These are phyloP conservation scores for Acacia acuminata DNA, from an alignment of 306 rosid genomes.

Conservation along the genomic window DNA sequence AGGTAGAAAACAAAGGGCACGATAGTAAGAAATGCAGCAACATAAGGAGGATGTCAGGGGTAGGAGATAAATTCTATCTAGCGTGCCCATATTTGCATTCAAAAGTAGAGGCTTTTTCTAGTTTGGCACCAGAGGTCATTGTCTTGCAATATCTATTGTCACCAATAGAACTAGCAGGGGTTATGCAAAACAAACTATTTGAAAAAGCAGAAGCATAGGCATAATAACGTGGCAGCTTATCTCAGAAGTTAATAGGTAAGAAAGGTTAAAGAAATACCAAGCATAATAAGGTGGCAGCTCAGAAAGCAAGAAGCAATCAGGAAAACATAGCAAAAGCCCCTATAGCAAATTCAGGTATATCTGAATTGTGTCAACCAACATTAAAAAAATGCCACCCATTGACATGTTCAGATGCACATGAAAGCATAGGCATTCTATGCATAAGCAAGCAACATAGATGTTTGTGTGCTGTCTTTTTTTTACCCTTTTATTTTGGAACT, in stretches of 20 bases:
- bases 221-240: neutral
- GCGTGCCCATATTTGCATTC: slow-evolving; percentile 5
- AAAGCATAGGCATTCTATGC: slow-evolving; percentile 9
- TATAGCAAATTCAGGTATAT: neutral
- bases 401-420: slow-evolving; percentile 15
- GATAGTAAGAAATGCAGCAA: slow-evolving; percentile 3
- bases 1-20: neutral
- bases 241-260: slow-evolving; percentile 21
- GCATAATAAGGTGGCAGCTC: neutral
- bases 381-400: neutral
- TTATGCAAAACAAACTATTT: neutral
- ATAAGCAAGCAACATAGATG: neutral
- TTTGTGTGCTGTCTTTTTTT: neutral
- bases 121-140: slow-evolving; percentile 11
- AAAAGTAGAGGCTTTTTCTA: slow-evolving; percentile 16
- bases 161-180: neutral
- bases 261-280: slow-evolving; percentile 6
- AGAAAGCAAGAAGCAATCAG: neutral
- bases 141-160: neutral
- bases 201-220: slow-evolving; percentile 22
- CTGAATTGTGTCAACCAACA: neutral
- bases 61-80: neutral
- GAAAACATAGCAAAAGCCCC: neutral
- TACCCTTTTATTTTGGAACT: neutral
- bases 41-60: slow-evolving; percentile 1